These are phyloP conservation scores for Zoysia japonica DNA, from an alignment of 176 grass and related monocot species.

Conservation along the genomic window DNA sequence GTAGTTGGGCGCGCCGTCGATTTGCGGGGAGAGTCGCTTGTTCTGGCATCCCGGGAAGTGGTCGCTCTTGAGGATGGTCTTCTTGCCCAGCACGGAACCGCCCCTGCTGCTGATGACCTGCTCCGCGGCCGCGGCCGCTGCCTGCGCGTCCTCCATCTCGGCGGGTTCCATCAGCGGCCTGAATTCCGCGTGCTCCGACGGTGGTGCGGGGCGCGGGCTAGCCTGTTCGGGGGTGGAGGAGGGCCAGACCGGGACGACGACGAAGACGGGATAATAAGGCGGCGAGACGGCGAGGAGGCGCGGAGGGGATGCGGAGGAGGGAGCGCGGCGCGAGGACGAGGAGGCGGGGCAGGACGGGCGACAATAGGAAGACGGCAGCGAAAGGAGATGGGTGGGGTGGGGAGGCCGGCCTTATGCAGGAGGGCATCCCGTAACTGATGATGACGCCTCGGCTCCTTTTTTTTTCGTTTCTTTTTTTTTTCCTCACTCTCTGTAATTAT, in stretches of 20 bases:
- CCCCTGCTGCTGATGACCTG: conserved; percentile 87
- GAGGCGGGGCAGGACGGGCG: not conserved
- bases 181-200: not conserved
- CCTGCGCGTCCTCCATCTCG: conserved; percentile 54
- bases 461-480: not conserved
- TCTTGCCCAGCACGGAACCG: conserved; percentile 96
- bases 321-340: not conserved
- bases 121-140: conserved; percentile 55
- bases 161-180: conserved; percentile 26
- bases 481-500: not conserved
- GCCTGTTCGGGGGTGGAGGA: too few species aligned
- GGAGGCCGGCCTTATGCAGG: not conserved
- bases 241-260: not conserved
- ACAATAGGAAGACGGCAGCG: not conserved
- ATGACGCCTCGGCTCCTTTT: not conserved
- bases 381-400: not conserved
- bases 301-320: not conserved
- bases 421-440: too few species aligned
- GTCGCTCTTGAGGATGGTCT: conserved; percentile 98
- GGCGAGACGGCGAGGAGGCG: not conserved
- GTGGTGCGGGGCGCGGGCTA: too few species aligned
- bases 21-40: conserved; percentile 84
- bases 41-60: conserved; percentile 99
- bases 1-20: conserved; percentile 97
- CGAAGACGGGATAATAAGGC: not conserved